Percentiles rank a stretch among this genome's conserved stretches.
phyloP scores from a whole-genome alignment of 345 rosid genomes.

The Cardamine chenopodiifolia region DNA sequence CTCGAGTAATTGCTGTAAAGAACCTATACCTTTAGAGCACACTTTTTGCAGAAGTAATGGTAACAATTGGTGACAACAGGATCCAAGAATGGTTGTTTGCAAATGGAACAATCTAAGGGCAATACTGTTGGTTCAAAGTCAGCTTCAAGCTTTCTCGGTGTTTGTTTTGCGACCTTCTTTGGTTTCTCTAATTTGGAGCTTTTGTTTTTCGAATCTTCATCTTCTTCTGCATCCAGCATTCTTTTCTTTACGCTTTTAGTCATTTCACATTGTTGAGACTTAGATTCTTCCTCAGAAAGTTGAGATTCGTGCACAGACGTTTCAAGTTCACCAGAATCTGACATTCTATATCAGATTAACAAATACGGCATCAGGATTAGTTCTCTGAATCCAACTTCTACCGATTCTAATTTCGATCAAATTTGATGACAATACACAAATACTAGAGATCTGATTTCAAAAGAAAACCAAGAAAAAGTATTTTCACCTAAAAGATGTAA shows the following conservation, averaged over 20 bases:
- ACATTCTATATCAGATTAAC: conserved; percentile 34
- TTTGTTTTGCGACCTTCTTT: conserved; percentile 43
- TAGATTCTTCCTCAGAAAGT: conserved; percentile 11
- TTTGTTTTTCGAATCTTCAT: conserved; percentile 47
- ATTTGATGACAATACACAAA: too few relatives aligned
- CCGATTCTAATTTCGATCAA: too few relatives aligned
- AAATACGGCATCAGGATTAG: not conserved
- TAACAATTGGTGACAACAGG: conserved; percentile 72
- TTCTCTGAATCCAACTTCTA: not conserved
- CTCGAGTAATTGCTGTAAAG: not conserved
- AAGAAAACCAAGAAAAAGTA: too few relatives aligned
- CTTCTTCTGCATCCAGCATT: conserved; percentile 42
- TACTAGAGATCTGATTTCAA: too few relatives aligned
- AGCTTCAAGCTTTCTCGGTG: conserved; percentile 68
- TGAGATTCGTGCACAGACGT: conserved; percentile 29
- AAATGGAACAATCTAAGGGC: conserved; percentile 73
- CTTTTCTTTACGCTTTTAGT: conserved; percentile 60
- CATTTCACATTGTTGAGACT: conserved; percentile 42
- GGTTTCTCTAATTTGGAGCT: conserved; percentile 26
- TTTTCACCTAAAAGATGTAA: too few relatives aligned
- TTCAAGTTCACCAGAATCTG: conserved; percentile 45
- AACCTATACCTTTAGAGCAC: conserved; percentile 65
- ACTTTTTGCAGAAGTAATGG: conserved; percentile 74
- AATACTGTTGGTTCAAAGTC: conserved; percentile 67
- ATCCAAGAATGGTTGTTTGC: conserved; percentile 63